Percentiles rank a stretch among this genome's conserved stretches.
Evolutionary conservation across 2,329 filamentous ascomycete species (phyloP).

Genomic region (Aspergillus viridinutans): DNA sequence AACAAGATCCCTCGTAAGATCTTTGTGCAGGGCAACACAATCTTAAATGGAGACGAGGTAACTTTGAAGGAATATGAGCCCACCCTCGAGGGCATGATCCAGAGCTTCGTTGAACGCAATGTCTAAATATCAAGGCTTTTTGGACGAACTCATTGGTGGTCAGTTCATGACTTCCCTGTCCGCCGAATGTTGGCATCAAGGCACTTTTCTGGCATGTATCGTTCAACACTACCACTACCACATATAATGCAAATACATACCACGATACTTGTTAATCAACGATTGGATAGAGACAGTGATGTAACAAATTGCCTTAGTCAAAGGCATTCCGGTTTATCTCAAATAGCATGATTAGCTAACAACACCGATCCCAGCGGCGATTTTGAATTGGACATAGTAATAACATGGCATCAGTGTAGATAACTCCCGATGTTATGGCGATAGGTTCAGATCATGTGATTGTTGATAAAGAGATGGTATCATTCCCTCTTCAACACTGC

Average conservation of each 20-base stretch:
- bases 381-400: not conserved
- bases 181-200: not conserved
- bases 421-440: not conserved
- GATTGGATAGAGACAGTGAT: not conserved
- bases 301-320: not conserved
- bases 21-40: constrained; percentile 91
- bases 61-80: constrained; percentile 82
- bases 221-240: no score
- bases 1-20: constrained; percentile 61
- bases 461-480: not conserved
- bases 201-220: no score
- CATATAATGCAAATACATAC: no score
- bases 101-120: constrained; percentile 67
- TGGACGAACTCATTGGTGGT: not conserved
- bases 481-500: not conserved
- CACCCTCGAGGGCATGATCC: constrained; percentile 72
- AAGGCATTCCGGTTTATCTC: not conserved
- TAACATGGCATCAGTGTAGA: not conserved
- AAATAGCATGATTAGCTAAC: not conserved
- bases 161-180: not conserved
- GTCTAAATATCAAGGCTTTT: constrained; percentile 28
- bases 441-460: not conserved
- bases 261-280: not conserved
- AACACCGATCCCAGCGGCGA: not conserved
- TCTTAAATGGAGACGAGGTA: constrained; percentile 65